phyloP scores from a whole-genome alignment of 768 basidiomycete genomes.

The Russula compacta region DNA sequence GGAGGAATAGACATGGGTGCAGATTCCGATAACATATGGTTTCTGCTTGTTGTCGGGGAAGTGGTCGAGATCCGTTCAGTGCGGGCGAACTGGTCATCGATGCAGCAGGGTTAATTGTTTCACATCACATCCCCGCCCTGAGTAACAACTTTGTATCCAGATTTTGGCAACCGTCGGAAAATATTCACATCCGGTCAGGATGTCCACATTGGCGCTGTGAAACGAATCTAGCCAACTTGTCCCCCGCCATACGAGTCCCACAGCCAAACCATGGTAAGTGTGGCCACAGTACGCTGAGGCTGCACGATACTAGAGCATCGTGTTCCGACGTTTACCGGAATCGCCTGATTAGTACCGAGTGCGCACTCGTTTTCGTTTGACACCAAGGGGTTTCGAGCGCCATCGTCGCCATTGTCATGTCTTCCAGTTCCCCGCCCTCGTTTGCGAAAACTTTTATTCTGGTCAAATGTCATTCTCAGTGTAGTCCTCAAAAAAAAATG shows the following conservation, averaged over 20 bases:
- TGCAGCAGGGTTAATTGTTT: not conserved
- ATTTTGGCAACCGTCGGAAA: not conserved
- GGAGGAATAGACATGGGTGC: not conserved
- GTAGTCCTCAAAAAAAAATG: not conserved
- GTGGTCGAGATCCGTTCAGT: not conserved
- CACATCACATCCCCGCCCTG: too few relatives aligned
- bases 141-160: not conserved
- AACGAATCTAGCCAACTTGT: not conserved
- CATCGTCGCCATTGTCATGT: too few relatives aligned
- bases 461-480: not conserved
- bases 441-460: not conserved
- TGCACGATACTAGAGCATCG: too few relatives aligned
- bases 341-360: too few relatives aligned
- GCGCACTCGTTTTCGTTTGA: too few relatives aligned
- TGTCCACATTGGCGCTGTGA: not conserved
- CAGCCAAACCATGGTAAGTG: too few relatives aligned
- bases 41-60: not conserved
- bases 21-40: too few relatives aligned
- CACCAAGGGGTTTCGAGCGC: too few relatives aligned
- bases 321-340: too few relatives aligned
- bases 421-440: too few relatives aligned
- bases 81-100: not conserved
- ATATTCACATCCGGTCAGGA: not conserved
- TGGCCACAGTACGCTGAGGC: too few relatives aligned
- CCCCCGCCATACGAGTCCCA: too few relatives aligned